Evolutionary conservation across 2,329 filamentous ascomycete genomes (phyloP), one percentile per base, ranked within the genome.

Genomic region (Chaetomiaceae sp.): DNA sequence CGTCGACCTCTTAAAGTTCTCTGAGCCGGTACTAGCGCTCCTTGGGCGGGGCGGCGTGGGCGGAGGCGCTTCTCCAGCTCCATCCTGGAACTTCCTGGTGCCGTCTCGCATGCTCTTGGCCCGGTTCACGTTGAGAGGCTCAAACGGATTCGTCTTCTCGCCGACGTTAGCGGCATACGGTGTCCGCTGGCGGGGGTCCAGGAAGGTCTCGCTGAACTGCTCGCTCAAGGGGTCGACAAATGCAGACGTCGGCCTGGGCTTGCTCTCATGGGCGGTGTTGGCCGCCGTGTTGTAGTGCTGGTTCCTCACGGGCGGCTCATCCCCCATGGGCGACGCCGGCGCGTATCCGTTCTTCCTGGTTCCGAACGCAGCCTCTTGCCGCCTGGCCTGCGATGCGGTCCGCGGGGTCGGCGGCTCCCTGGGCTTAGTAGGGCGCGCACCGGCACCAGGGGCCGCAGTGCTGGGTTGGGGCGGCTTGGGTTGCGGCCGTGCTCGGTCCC

Each of bases 101-200:
- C 66, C 59, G 29, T 73, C 70, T 31, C 75, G 72, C 17, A 72
- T 72, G 64, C 76, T 80, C 56, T 71, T 73, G 4, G 75, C 69
- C n/a, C 77, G 70, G 44, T 69, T 68, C n/a, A 77, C 53, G 9
- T 65, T 66, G 23, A 71, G 63, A 6, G 72, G 75, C 40, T 81
- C 79, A 54, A 81, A 82, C 0, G 79, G 75, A 42, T 82, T 77
- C 4, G 79, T 77, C 67, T 78, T 84, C 64, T 85, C 82, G 31
- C 82, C 80, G 12, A 78, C 74, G 29, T 77, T 73, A 1, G 72
- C 75, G 38, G 75, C 72, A 62, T 84, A 85, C 0, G 81, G 80
- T 6, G 78, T 80, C 59, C 79, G 80, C 51, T 80, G 73, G n/a
- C 80, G 74, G n/a, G 67, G 65, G 55, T 83, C 78, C 38, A 69